These are phyloP conservation scores for Flueggea neowawraea DNA, from an alignment of 441 rosid genomes.

Conservation along the genomic window DNA sequence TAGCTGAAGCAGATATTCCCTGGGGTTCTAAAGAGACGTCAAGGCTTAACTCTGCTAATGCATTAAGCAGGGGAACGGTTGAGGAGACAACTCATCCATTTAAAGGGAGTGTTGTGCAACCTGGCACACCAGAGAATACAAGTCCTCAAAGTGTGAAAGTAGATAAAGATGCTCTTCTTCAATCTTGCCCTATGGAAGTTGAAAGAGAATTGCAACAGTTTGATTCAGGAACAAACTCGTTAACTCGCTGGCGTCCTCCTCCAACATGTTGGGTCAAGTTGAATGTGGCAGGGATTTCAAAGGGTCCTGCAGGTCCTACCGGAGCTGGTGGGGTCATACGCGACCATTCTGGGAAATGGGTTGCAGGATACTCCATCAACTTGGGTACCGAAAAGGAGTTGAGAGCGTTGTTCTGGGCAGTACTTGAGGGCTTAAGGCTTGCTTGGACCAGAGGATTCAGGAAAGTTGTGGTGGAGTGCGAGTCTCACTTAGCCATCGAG, in stretches of 20 bases:
- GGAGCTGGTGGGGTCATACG: constrained; percentile 45
- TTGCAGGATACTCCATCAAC: constrained; percentile 34
- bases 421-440: constrained; percentile 41
- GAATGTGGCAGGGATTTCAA: constrained; percentile 28
- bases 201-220: constrained; percentile 5
- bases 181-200: constrained; percentile 2
- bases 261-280: constrained; percentile 36
- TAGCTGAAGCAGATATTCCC: background rate
- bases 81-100: background rate
- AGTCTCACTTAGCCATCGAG: constrained; percentile 21
- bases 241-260: constrained; percentile 19
- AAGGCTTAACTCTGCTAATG: background rate
- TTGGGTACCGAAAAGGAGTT: constrained; percentile 15
- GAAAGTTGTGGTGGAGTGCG: constrained; percentile 36
- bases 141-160: background rate
- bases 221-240: background rate
- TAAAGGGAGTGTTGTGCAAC: background rate
- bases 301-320: constrained; percentile 9
- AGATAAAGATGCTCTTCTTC: background rate
- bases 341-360: constrained; percentile 43
- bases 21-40: constrained; percentile 12
- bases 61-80: too few relatives aligned
- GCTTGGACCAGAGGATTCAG: constrained; percentile 42
- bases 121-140: background rate
- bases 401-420: constrained; percentile 40